Base-by-base conservation (phyloP, 2,329 filamentous ascomycete genomes). In the Ophiosphaerella herpotricha region DNA sequence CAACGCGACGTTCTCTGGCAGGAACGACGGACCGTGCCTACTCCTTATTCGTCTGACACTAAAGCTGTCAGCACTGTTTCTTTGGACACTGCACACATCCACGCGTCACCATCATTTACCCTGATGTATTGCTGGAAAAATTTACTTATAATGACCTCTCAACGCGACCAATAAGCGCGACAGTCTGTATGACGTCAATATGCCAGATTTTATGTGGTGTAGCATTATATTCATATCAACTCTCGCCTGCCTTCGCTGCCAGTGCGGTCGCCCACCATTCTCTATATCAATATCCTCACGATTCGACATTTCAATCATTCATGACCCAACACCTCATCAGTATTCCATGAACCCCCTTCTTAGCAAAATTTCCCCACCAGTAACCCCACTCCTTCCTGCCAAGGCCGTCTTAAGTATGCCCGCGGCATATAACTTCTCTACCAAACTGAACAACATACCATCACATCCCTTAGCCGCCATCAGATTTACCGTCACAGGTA, bases 401-500 rank as follows among this genome's bases (percentile, higher is more conserved):
- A 73, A 65, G 2, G 77, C 80, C 3, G 75, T 57, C 39, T 71
- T 73, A 36, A 85, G 16, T 3, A 84, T 73, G 0, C 82, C 82
- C 13, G 73, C 77, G 23, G 68, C 68, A 1, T 79, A 74, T 48
- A 86, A 52, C 36, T 82, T 80, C 42, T 77, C 71, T 2, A 83
- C 80, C 42, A 86, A 64, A 37, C 75, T 77, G 36, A 80, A 81
- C 23, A 86, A 59, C 72, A 86, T 75, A 0, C 81, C 80, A 67
- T 87, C 85, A 54, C 85, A 87, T 0, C 84, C 83, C 55, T 78
- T 80, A 0, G 82, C 80, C 0, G 77, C 83, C 69, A 86, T 71
- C 16, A 86, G 71, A 52, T 83, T 76, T 0, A 85, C 77, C 1
- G 81, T 79, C 0, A 87, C 83, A 0, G 84, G 85, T 31, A 86